These are phyloP conservation scores for Chaetomium fimeti DNA, from an alignment of 495 filamentous ascomycete species.

Conservation along the genomic window DNA sequence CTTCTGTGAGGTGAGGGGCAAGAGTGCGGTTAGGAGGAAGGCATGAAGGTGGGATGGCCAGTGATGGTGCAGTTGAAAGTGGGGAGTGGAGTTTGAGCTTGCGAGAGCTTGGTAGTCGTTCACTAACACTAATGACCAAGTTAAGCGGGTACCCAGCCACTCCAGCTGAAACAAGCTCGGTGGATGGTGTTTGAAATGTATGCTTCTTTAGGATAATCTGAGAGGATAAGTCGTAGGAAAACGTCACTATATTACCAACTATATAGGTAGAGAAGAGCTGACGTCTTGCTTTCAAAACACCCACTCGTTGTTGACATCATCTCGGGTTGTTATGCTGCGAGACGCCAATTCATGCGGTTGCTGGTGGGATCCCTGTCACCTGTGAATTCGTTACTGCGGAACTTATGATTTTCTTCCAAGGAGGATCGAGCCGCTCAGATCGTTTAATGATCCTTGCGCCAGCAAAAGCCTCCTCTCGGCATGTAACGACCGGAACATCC, in stretches of 20 bases:
- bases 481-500: background rate
- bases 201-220: background rate
- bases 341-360: constrained; percentile 29
- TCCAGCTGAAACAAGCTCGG: background rate
- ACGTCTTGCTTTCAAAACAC: background rate
- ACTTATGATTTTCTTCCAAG: background rate
- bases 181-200: background rate
- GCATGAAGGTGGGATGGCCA: constrained; percentile 16
- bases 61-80: background rate
- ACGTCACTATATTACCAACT: background rate
- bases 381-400: constrained; percentile 4
- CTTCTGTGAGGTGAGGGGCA: constrained; percentile 8
- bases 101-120: background rate
- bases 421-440: background rate
- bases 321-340: constrained; percentile 20
- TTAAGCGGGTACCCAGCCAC: background rate
- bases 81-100: constrained; percentile 6
- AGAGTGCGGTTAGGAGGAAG: background rate
- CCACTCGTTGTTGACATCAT: background rate
- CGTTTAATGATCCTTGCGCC: background rate
- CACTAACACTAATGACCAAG: background rate
- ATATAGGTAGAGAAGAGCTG: background rate
- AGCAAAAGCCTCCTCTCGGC: background rate
- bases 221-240: background rate
- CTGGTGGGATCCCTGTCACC: constrained; percentile 15